A percentile compares a stretch with the other conserved stretches of the same genome.
Evolutionary conservation across 1,284 basidiomycete genomes (phyloP).

Genomic region (Ceratobasidium sp.): DNA sequence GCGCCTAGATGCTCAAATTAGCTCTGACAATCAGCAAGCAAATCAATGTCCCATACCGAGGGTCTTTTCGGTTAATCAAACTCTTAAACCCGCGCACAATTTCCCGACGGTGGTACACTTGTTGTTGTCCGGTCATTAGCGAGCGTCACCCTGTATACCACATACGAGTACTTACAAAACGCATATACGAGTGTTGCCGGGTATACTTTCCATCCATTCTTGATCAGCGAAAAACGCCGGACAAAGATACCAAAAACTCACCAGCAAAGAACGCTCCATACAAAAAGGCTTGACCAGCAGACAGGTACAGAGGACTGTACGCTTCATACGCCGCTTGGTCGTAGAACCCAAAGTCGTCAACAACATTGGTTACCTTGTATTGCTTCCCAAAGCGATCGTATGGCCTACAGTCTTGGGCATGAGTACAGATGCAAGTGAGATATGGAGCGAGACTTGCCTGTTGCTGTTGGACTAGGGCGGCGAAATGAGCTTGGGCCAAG

Average conservation of each 20-base stretch:
- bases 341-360: constrained; percentile 41
- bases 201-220: constrained; percentile 19
- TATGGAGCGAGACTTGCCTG: constrained; percentile 38
- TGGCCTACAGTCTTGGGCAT: constrained; percentile 1
- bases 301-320: constrained; percentile 46
- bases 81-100: constrained; percentile 50
- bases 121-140: too few relatives aligned
- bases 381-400: constrained; percentile 28
- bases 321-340: constrained; percentile 44
- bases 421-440: neutral
- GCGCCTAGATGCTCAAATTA: constrained; percentile 22
- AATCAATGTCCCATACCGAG: too few relatives aligned
- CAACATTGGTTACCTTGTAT: constrained; percentile 36
- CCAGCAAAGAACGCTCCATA: constrained; percentile 43
- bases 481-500: neutral
- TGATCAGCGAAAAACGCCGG: neutral
- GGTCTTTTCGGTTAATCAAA: constrained; percentile 44
- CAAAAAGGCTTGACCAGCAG: constrained; percentile 33
- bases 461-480: constrained; percentile 14
- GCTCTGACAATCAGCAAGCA: too few relatives aligned
- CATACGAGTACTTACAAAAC: constrained; percentile 38
- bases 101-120: constrained; percentile 53
- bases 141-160: neutral
- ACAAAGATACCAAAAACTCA: neutral
- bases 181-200: constrained; percentile 50